Conservation (phyloP, 106 monocot species). For the Gastrodia elata region DNA sequence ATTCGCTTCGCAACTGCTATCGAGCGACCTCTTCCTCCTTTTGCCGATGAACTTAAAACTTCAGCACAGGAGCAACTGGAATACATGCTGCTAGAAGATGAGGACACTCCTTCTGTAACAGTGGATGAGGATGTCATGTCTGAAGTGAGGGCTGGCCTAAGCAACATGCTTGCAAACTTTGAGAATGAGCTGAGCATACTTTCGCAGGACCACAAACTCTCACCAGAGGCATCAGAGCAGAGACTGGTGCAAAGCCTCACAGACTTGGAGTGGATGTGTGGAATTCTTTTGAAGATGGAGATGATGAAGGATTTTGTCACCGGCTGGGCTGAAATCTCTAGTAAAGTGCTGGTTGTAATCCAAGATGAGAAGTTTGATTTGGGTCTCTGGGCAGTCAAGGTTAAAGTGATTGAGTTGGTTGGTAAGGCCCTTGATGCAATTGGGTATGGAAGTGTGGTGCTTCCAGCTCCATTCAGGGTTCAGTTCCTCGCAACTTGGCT, state of each 20-base stretch:
- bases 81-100: conserved; percentile 81
- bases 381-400: conserved; percentile 51
- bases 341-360: conserved; percentile 34
- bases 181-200: conserved; percentile 34
- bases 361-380: conserved; percentile 40
- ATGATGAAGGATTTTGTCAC: conserved; percentile 72
- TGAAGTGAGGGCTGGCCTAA: conserved; percentile 39
- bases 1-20: conserved; percentile 61
- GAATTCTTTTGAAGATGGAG: conserved; percentile 64
- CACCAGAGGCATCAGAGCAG: conserved; percentile 42
- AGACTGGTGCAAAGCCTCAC: conserved; percentile 37
- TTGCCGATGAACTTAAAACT: conserved; percentile 62
- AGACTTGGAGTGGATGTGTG: conserved; percentile 77
- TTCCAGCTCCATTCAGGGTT: conserved; percentile 51
- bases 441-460: conserved; percentile 74
- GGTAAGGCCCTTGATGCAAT: conserved; percentile 79
- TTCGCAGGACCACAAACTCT: conserved; percentile 15
- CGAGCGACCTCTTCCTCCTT: conserved; percentile 44
- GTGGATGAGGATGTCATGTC: conserved; percentile 61
- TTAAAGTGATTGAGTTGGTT: conserved; percentile 57
- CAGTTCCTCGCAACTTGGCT: conserved; percentile 72
- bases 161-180: conserved; percentile 39
- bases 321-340: conserved; percentile 43
- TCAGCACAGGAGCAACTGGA: conserved; percentile 96
- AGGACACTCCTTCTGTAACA: conserved; percentile 48